These are phyloP conservation scores for Actinomortierella wolfii DNA, from an alignment of 371 early-diverging fungal genomes.

Conservation along the genomic window DNA sequence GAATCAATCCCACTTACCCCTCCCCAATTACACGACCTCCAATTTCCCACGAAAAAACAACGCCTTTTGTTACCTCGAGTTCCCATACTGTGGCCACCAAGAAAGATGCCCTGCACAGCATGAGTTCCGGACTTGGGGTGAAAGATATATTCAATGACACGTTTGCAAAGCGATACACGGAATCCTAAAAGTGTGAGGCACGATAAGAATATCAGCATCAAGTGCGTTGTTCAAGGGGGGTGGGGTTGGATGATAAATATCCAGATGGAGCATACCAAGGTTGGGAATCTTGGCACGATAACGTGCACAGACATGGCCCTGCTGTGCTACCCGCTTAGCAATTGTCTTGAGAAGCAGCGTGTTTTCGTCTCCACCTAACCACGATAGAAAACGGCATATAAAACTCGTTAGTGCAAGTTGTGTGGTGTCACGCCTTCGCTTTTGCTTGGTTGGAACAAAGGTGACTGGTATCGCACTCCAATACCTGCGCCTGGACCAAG, in stretches of 20 bases:
- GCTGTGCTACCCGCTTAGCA: conserved; percentile 23
- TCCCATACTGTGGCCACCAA: conserved; percentile 40
- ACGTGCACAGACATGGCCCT: conserved; percentile 33
- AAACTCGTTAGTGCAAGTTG: too few relatives aligned
- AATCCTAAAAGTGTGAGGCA: conserved; percentile 5
- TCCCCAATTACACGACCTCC: too few relatives aligned
- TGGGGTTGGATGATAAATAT: too few relatives aligned
- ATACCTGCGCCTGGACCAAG: conserved; percentile 45
- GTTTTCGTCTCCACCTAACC: conserved; percentile 34
- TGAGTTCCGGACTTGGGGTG: conserved; percentile 25
- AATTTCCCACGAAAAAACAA: too few relatives aligned
- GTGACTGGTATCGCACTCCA: too few relatives aligned
- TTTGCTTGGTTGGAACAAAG: too few relatives aligned
- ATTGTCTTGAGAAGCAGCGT: conserved; percentile 20
- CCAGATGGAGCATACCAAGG: too few relatives aligned
- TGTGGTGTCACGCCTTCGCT: too few relatives aligned
- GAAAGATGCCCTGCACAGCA: conserved; percentile 31
- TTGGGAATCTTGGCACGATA: conserved; percentile 36
- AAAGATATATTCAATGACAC: conserved; percentile 30
- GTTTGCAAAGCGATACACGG: conserved; percentile 22
- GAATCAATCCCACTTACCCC: conserved; percentile 1
- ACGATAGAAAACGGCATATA: background rate
- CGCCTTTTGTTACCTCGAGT: conserved; percentile 27
- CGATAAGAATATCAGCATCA: background rate
- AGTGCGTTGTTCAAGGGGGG: too few relatives aligned